These are phyloP conservation scores for Populus davidiana DNA, from an alignment of 345 rosid genomes.

Conservation along the genomic window DNA sequence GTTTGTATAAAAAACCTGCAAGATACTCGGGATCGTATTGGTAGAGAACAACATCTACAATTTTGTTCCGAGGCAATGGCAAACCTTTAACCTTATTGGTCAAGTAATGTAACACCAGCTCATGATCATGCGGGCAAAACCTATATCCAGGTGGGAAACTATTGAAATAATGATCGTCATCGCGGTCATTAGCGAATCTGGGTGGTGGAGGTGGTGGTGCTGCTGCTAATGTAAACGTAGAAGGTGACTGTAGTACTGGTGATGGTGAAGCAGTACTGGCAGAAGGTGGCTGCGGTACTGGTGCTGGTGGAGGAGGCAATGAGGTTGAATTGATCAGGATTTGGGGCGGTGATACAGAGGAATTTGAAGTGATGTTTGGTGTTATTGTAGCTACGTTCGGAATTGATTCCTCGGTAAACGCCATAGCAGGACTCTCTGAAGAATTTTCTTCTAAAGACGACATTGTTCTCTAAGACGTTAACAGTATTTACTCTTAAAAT, in stretches of 20 bases:
- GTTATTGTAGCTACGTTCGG: background rate
- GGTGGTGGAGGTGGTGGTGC: background rate
- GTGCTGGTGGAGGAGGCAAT: background rate
- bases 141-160: constrained; percentile 11
- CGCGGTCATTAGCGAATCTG: background rate
- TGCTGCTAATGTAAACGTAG: background rate
- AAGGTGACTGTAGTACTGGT: background rate
- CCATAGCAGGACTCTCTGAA: background rate
- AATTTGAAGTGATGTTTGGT: background rate
- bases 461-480: too few relatives aligned
- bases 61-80: constrained; percentile 1
- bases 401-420: background rate
- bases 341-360: background rate
- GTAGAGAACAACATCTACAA: constrained; percentile 3
- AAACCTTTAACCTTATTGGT: background rate
- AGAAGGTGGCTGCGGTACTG: background rate
- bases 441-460: too few relatives aligned
- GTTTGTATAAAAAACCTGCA: background rate
- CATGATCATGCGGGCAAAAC: constrained; percentile 9
- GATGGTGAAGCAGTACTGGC: background rate
- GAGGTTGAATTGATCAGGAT: background rate
- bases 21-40: constrained; percentile 4
- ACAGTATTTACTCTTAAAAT: too few relatives aligned
- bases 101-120: constrained; percentile 13
- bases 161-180: background rate